Conservation (phyloP, 192 early-diverging fungal species). For the Backusella mclennaniae region DNA sequence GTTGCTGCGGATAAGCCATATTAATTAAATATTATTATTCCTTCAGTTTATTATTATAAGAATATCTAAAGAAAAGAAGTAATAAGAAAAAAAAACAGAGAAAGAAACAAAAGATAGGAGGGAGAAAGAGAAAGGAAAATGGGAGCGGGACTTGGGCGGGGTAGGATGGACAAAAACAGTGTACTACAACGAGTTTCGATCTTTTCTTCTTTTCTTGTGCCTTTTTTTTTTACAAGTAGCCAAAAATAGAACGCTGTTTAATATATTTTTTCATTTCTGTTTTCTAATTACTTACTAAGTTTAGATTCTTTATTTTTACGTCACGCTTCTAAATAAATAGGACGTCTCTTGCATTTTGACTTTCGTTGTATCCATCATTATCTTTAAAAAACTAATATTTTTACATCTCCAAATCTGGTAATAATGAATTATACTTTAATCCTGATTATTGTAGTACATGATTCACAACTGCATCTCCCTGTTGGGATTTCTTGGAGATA, state of each 20-base stretch:
- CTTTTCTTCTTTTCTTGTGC: neutral
- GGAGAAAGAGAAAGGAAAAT: neutral
- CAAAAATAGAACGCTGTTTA: neutral
- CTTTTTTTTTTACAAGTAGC: neutral
- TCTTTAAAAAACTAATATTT: too few relatives aligned
- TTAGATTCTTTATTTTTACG: neutral
- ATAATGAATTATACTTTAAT: neutral
- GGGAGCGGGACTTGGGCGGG: neutral
- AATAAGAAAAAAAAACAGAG: neutral
- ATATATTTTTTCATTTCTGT: neutral
- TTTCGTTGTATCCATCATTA: neutral
- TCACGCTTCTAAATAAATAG: neutral
- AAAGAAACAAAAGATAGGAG: neutral
- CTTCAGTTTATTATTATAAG: neutral
- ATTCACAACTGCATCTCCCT: too few relatives aligned
- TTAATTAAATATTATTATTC: neutral
- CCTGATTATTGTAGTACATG: too few relatives aligned
- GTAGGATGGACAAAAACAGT: neutral
- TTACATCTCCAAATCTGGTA: neutral
- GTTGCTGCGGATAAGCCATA: neutral
- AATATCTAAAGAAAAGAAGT: neutral
- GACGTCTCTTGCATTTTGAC: neutral
- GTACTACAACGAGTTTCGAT: neutral
- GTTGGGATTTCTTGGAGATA: too few relatives aligned
- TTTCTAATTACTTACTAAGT: neutral